phyloP scores from a whole-genome alignment of 192 early-diverging fungal species.

The Backusella morwellensis region DNA sequence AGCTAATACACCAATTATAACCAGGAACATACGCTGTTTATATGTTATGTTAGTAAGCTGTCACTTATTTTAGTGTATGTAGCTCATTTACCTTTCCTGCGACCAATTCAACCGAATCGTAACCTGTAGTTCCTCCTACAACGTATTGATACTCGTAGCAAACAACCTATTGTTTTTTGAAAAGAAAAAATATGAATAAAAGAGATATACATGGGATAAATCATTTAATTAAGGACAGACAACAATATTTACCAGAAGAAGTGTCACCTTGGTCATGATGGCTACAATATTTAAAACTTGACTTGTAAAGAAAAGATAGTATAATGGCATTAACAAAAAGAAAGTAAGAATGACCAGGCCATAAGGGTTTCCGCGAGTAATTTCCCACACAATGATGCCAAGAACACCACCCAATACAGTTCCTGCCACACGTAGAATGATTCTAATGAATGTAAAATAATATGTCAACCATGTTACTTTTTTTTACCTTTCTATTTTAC shows the following conservation, averaged over 20 bases:
- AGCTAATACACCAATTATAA: constrained; percentile 32
- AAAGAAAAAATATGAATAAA: not conserved
- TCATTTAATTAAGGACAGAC: not conserved
- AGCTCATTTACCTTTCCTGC: constrained; percentile 27
- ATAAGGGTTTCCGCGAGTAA: constrained; percentile 32
- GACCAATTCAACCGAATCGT: constrained; percentile 19
- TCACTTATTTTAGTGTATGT: not conserved
- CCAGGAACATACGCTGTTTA: constrained; percentile 23
- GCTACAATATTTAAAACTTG: constrained; percentile 2
- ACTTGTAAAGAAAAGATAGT: constrained; percentile 25
- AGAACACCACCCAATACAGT: constrained; percentile 15
- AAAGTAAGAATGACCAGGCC: constrained; percentile 29
- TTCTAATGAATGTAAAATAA: not conserved
- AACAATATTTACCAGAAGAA: constrained; percentile 15
- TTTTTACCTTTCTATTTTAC: not conserved
- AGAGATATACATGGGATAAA: not conserved
- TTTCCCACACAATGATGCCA: constrained; percentile 33
- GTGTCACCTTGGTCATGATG: constrained; percentile 25
- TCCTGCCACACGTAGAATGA: constrained; percentile 26
- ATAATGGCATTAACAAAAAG: constrained; percentile 19
- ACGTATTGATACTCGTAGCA: constrained; percentile 23
- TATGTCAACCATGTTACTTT: not conserved
- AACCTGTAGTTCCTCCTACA: not conserved
- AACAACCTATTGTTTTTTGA: constrained; percentile 17
- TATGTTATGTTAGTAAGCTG: not conserved